Evolutionary conservation across 2,329 filamentous ascomycete species (phyloP), one percentile per base, ranked within the genome.

Genomic region (Myriosclerotinia duriaeana): DNA sequence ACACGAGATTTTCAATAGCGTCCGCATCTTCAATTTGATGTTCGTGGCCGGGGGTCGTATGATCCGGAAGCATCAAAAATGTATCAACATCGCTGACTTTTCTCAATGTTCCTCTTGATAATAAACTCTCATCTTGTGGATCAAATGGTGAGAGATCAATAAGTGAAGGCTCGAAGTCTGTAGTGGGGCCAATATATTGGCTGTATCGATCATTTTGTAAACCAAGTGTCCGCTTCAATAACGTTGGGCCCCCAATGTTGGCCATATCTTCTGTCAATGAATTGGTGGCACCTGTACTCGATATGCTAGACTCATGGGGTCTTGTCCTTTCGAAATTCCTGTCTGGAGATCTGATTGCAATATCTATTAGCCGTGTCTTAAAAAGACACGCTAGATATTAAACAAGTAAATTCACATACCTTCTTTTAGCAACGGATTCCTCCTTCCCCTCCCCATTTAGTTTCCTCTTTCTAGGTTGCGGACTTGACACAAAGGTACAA

Each of bases 101-200:
- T 73, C 91, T 85, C 67, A 94, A 83, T 6, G 84, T 87, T 40
- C 87, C 87, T 71, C 87, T 81, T 50, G 89, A 85, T 66, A 92
- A 83, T 30, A 90, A 84, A 74, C 89, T 93, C 79, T 94, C 91
- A 80, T 93, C 90, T 76, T 90, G 89, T 40, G 88, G 88, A 78
- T 94, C 90, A 77, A 93, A 93, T 7, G 87, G 84, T 30, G 90
- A 93, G 30, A 94, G 83, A 72, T 91, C 90, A 78, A 94, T 91
- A 65, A 95, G 82, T n/a, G 89, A 89, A 20, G 90, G 89, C 76
- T 95, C 91, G 75, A 93, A 92, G 73, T 93, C 90, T 61, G 91
- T 93, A 61, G 90, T 94, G 67, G 89, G 86, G 36, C 91, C 91
- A 72, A 95, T 91, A 75, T 94, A 92, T 78, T 92, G 89, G 79